These are phyloP conservation scores for Jatropha curcas DNA, from an alignment of 345 rosid genomes.

Conservation along the genomic window DNA sequence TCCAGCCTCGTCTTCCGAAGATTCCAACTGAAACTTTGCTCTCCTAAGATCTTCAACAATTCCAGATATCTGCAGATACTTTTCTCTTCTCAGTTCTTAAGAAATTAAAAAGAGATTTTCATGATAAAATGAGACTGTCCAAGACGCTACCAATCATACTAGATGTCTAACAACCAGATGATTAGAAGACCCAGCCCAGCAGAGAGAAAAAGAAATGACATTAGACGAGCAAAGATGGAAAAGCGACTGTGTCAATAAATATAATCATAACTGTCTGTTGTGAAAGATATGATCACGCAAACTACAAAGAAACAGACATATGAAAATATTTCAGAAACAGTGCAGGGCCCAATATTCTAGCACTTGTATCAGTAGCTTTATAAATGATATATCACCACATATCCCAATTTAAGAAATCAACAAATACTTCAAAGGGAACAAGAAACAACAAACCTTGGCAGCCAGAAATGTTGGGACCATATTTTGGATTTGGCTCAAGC, in stretches of 20 bases:
- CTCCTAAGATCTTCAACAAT: slow-evolving; percentile 34
- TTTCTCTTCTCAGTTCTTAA: not conserved
- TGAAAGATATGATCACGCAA: not conserved
- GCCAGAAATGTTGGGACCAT: slow-evolving; percentile 36
- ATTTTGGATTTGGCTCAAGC: slow-evolving; percentile 37
- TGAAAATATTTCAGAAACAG: not conserved
- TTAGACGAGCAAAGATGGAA: too few species aligned
- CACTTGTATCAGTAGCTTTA: not conserved
- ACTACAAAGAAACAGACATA: not conserved
- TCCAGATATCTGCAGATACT: slow-evolving; percentile 38
- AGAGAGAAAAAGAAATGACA: not conserved
- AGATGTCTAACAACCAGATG: not conserved
- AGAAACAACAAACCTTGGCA: slow-evolving; percentile 32
- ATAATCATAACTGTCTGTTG: not conserved
- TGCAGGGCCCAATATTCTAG: not conserved
- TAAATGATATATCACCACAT: not conserved
- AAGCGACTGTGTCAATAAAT: too few species aligned
- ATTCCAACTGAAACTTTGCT: slow-evolving; percentile 31
- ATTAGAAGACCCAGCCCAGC: not conserved
- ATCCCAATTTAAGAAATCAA: not conserved
- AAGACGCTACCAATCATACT: not conserved
- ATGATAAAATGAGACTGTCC: not conserved
- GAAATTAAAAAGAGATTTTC: not conserved
- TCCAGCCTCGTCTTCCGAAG: slow-evolving; percentile 45
- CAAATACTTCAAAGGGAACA: not conserved